phyloP scores from a whole-genome alignment of 352 stramenopile genomes.

The Pythium rishiriense region DNA sequence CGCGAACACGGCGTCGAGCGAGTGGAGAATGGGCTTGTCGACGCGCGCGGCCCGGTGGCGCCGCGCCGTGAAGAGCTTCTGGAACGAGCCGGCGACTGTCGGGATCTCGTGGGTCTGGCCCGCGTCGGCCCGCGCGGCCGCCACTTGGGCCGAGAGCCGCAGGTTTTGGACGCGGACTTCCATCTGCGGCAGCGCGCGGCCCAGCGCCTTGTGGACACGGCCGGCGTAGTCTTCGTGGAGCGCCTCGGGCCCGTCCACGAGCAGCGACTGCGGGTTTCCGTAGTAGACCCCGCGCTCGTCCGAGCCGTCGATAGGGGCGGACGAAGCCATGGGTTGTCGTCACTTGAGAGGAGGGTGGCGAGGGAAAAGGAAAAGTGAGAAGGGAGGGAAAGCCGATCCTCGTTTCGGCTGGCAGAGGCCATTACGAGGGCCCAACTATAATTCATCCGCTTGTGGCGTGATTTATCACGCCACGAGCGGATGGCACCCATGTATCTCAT shows the following conservation, averaged over 20 bases:
- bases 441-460: too few relatives aligned
- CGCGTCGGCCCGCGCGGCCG: background rate
- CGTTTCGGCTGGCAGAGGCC: too few relatives aligned
- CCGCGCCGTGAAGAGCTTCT: slow-evolving; percentile 8
- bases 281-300: background rate
- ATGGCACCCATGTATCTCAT: too few relatives aligned
- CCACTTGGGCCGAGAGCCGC: background rate
- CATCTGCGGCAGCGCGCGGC: slow-evolving; percentile 1
- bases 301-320: background rate
- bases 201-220: slow-evolving; percentile 1
- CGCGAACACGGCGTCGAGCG: background rate
- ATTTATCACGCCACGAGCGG: too few relatives aligned
- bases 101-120: background rate
- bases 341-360: background rate
- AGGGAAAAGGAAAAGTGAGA: background rate
- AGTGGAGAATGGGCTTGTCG: background rate
- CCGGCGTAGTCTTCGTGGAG: slow-evolving; percentile 4
- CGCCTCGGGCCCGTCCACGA: background rate
- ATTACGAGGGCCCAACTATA: too few relatives aligned
- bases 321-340: background rate
- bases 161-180: slow-evolving; percentile 2
- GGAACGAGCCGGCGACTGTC: background rate
- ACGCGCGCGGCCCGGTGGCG: background rate
- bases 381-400: too few relatives aligned
- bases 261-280: background rate